Evolutionary conservation across 116 monocot species (phyloP), one percentile per base, ranked within the genome.

Genomic region (Thalassia testudinum): DNA sequence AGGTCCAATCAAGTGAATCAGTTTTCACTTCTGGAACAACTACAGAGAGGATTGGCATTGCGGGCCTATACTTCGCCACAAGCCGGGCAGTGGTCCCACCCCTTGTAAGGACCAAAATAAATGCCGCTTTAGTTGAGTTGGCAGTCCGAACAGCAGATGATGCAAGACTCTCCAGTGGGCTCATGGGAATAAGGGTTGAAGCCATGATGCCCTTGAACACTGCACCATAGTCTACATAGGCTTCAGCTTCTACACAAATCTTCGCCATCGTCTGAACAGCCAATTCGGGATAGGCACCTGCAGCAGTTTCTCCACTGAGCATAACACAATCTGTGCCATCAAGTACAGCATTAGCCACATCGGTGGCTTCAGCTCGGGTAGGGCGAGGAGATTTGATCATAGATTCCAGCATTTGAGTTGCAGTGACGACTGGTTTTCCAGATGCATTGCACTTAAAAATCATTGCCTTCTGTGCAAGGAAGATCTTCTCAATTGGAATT

Each of bases 341-440:
- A 12, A 81, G 72, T 24, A 81, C 81, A 37, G 83, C 83, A 54
- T 78, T 83, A 21, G 78, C 83, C 2, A 78, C 83, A 57, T 78
- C 83, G 1, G 83, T 83, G 11, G 78, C 78, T 57, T 83, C 83
- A 2, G 83, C 83, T 52, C 78, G 62, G 22, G 78, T 83, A 0
- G 83, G 83, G 17, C 83, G 77, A 19, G 83, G 78, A 44, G 83
- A 83, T 61, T 83, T 83, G 75, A 83, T 83, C 83, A 83, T 83
- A 21, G 83, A 83, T 44, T 83, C 83, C 25, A 83, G 57, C 83
- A 83, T 83, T 52, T 83, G 83, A n/a, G 83, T 83, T 50, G 82
- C 84, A 0, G 85, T 85, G 7, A 85, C 85, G 20, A 85, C 85
- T 17, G 85, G 85, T 47, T 85, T 85, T 23, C 85, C 85, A 22